phyloP scores from a whole-genome alignment of 768 basidiomycete genomes.

The Stropharia rugosoannulata region DNA sequence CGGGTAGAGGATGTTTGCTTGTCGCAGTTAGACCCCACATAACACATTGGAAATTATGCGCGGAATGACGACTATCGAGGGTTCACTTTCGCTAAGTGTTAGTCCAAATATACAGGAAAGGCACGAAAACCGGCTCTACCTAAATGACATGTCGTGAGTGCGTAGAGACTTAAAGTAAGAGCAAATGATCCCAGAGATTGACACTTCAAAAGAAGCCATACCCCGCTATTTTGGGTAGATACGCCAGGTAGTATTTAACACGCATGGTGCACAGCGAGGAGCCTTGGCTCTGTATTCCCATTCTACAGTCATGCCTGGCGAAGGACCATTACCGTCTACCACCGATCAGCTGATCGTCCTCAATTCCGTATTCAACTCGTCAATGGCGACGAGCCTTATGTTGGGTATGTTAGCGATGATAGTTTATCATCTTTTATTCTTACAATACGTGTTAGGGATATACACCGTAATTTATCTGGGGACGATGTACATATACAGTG shows the following conservation, averaged over 20 bases:
- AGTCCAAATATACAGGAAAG: too few species aligned
- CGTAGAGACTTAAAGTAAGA: too few species aligned
- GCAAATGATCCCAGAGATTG: too few species aligned
- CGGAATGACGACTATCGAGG: too few species aligned
- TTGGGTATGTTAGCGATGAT: background rate
- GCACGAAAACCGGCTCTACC: too few species aligned
- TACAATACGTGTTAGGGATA: background rate
- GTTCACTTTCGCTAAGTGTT: too few species aligned
- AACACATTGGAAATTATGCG: too few species aligned
- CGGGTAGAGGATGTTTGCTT: too few species aligned
- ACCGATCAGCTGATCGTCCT: background rate
- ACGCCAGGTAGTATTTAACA: background rate
- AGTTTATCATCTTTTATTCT: background rate
- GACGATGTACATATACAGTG: background rate
- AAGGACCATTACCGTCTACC: background rate
- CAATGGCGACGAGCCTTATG: background rate
- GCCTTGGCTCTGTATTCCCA: background rate
- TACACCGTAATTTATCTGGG: background rate
- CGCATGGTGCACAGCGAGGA: background rate
- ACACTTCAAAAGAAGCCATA: too few species aligned
- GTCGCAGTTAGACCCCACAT: too few species aligned
- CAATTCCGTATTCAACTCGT: background rate
- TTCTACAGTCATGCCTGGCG: background rate
- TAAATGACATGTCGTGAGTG: too few species aligned
- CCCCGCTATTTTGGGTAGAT: too few species aligned